phyloP scores from a whole-genome alignment of 768 basidiomycete genomes.

The Boletus tomentosulus region DNA sequence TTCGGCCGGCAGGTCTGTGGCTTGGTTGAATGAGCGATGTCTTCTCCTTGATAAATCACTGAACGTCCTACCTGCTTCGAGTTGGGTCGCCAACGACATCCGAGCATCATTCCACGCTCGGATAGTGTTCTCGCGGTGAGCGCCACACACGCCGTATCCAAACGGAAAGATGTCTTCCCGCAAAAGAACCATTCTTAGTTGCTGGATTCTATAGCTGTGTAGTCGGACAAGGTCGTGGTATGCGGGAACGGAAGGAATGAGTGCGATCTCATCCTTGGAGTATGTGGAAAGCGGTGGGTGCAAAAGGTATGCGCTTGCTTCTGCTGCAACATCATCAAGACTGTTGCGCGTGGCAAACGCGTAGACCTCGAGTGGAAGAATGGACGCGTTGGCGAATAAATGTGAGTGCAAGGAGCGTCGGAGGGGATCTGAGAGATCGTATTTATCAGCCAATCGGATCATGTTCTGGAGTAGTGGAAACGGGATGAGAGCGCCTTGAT shows the following conservation, averaged over 20 bases:
- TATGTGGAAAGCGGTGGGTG: conserved; percentile 54
- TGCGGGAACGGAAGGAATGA: conserved; percentile 53
- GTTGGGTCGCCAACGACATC: conserved; percentile 39
- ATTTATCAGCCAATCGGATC: conserved; percentile 62
- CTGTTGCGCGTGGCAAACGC: conserved; percentile 45
- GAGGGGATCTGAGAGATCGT: conserved; percentile 47
- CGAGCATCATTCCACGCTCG: conserved; percentile 51
- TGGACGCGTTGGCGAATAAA: conserved; percentile 48
- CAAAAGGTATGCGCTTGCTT: conserved; percentile 56
- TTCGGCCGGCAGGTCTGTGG: conserved; percentile 63
- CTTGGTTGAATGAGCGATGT: conserved; percentile 31
- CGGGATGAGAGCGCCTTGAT: conserved; percentile 50
- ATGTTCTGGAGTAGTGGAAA: conserved; percentile 58
- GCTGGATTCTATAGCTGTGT: conserved; percentile 53
- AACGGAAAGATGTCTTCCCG: conserved; percentile 68
- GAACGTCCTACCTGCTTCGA: conserved; percentile 47
- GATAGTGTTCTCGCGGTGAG: conserved; percentile 44
- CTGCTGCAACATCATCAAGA: conserved; percentile 46
- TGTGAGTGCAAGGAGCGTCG: conserved; percentile 45
- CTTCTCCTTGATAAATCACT: neutral
- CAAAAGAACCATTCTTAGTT: conserved; percentile 47
- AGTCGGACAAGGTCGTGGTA: conserved; percentile 62
- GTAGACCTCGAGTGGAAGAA: conserved; percentile 57
- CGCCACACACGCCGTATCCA: conserved; percentile 61
- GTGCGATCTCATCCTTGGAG: conserved; percentile 43